Conservation (phyloP, 225 moss, liverwort and hornwort genomes). For the Straminergon stramineum region DNA sequence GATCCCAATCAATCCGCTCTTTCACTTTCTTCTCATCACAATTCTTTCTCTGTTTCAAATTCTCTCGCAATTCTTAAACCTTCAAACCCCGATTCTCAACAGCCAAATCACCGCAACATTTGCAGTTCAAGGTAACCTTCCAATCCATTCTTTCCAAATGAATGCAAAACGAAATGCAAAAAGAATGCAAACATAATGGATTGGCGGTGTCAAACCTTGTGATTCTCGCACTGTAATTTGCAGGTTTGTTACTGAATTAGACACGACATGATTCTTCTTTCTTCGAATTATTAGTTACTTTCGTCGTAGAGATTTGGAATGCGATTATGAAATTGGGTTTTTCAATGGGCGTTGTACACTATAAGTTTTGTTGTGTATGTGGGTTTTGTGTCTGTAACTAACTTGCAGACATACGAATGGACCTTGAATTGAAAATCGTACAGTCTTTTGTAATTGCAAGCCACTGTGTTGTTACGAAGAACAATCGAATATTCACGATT, state of each 20-base stretch:
- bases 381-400: not conserved
- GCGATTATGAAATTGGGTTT: not conserved
- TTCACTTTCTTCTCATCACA: not conserved
- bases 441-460: not conserved
- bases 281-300: not conserved
- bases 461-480: not conserved
- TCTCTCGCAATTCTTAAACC: not conserved
- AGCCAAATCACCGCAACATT: not conserved
- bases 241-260: not conserved
- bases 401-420: not conserved
- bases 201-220: not conserved
- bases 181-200: not conserved
- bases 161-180: not conserved
- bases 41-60: not conserved
- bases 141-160: not conserved
- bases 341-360: not conserved
- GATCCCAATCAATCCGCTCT: conserved; percentile 1
- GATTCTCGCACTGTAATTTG: not conserved
- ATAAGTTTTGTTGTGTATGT: not conserved
- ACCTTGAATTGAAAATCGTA: not conserved
- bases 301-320: not conserved
- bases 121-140: not conserved
- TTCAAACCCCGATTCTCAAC: not conserved
- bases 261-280: too few species aligned
- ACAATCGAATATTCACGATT: not conserved